phyloP scores from a whole-genome alignment of 257 asterid species.

The Avicennia marina region DNA sequence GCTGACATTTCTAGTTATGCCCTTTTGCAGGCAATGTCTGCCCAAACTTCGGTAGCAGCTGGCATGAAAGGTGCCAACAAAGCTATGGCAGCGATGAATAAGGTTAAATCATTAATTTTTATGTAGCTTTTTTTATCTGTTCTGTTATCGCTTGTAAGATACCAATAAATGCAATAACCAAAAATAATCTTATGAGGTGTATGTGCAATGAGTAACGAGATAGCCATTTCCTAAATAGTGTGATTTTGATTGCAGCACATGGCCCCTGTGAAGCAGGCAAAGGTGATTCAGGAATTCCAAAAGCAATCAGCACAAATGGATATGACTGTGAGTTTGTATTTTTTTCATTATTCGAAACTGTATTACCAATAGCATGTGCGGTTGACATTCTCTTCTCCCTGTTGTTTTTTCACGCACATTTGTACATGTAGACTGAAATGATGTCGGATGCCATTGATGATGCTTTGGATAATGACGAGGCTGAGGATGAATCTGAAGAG shows the following conservation, averaged over 20 bases:
- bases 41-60: conserved; percentile 86
- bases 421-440: conserved; percentile 76
- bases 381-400: conserved; percentile 3
- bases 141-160: neutral
- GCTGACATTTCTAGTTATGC: neutral
- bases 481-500: conserved; percentile 94
- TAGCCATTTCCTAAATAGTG: too few species aligned
- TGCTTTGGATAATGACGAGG: conserved; percentile 84
- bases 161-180: neutral
- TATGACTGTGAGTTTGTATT: conserved; percentile 58
- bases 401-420: neutral
- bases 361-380: neutral
- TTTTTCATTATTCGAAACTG: neutral
- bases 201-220: neutral
- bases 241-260: conserved; percentile 63
- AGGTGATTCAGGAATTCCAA: conserved; percentile 86
- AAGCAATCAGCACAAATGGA: conserved; percentile 95
- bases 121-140: neutral
- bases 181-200: neutral
- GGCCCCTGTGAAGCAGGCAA: conserved; percentile 82
- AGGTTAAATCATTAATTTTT: conserved; percentile 36
- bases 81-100: conserved; percentile 93
- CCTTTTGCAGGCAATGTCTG: conserved; percentile 73
- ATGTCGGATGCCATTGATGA: conserved; percentile 90
- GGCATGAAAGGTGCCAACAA: conserved; percentile 95